Percentiles rank a stretch among this genome's conserved stretches.
Conservation (phyloP, 257 asterid genomes). For the Hygrophila difformis region DNA sequence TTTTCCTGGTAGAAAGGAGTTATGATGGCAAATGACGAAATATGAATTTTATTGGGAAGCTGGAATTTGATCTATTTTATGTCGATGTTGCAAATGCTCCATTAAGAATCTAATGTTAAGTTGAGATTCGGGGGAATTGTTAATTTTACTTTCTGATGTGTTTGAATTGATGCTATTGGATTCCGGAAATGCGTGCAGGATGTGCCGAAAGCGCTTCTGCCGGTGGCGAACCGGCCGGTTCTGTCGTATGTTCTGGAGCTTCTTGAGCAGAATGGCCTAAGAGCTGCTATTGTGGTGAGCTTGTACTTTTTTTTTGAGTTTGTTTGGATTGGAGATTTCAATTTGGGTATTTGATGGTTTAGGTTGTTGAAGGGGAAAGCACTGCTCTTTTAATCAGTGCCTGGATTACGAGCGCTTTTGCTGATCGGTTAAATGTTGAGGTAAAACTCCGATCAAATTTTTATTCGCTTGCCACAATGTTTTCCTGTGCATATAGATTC, state of each 20-base stretch:
- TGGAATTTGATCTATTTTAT: no score
- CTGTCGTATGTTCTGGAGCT: constrained; percentile 77
- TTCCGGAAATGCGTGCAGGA: constrained; percentile 52
- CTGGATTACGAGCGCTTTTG: constrained; percentile 79
- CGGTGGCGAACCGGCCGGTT: constrained; percentile 83
- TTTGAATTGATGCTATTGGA: constrained; percentile 1
- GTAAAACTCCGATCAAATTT: constrained; percentile 22
- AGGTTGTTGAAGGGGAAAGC: constrained; percentile 90
- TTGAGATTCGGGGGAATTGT: neutral
- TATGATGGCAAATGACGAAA: no score
- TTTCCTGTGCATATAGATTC: neutral
- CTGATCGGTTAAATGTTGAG: constrained; percentile 89
- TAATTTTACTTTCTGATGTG: neutral
- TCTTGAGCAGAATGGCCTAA: constrained; percentile 68
- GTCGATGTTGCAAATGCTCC: no score
- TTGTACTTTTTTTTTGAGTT: neutral
- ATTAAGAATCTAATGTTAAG: no score
- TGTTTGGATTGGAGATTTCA: constrained; percentile 4
- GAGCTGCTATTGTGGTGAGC: constrained; percentile 71
- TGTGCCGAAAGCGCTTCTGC: constrained; percentile 82
- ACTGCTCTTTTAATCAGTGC: constrained; percentile 80
- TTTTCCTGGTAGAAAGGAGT: no score
- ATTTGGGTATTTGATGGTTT: constrained; percentile 1
- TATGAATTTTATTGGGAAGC: no score
- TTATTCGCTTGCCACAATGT: constrained; percentile 7